Evolutionary conservation across 257 asterid genomes (phyloP).

Genomic region (Ehretia macrophylla): DNA sequence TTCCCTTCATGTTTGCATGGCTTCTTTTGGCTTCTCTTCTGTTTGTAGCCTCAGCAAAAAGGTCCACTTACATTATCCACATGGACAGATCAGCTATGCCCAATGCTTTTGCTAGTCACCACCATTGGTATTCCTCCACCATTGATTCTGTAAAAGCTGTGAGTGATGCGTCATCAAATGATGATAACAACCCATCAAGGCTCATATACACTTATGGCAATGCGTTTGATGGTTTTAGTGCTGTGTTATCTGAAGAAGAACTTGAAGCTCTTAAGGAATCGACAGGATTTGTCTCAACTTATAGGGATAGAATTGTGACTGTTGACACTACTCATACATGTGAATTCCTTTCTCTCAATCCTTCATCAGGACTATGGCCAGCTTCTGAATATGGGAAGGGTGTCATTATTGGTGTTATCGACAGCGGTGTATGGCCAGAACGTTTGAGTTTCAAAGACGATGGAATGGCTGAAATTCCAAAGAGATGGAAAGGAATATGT

Average conservation of each 20-base stretch:
- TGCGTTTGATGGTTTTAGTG: slow-evolving; percentile 45
- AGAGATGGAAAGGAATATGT: slow-evolving; percentile 45
- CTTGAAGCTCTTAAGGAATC: slow-evolving; percentile 19
- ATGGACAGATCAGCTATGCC: slow-evolving; percentile 24
- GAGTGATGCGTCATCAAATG: background rate
- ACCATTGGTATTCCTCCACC: slow-evolving; percentile 20
- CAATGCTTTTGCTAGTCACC: slow-evolving; percentile 12
- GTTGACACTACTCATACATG: slow-evolving; percentile 49
- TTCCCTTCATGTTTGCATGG: background rate
- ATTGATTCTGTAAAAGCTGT: background rate
- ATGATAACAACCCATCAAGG: no score
- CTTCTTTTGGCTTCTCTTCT: slow-evolving; percentile 1
- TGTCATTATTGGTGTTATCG: slow-evolving; percentile 33
- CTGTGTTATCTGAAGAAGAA: slow-evolving; percentile 28
- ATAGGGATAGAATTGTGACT: slow-evolving; percentile 21
- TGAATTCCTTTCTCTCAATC: slow-evolving; percentile 38
- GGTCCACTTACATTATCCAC: slow-evolving; percentile 22
- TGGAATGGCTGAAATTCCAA: slow-evolving; percentile 37
- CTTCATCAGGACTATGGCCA: slow-evolving; percentile 43
- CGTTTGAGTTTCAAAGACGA: slow-evolving; percentile 38
- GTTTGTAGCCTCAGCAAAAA: slow-evolving; percentile 3
- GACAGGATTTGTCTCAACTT: slow-evolving; percentile 40
- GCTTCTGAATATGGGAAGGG: slow-evolving; percentile 39
- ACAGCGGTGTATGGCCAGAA: slow-evolving; percentile 13
- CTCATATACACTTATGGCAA: slow-evolving; percentile 38